Conservation (phyloP, 1,284 basidiomycete species). For the Singerocomus inundabilis region DNA sequence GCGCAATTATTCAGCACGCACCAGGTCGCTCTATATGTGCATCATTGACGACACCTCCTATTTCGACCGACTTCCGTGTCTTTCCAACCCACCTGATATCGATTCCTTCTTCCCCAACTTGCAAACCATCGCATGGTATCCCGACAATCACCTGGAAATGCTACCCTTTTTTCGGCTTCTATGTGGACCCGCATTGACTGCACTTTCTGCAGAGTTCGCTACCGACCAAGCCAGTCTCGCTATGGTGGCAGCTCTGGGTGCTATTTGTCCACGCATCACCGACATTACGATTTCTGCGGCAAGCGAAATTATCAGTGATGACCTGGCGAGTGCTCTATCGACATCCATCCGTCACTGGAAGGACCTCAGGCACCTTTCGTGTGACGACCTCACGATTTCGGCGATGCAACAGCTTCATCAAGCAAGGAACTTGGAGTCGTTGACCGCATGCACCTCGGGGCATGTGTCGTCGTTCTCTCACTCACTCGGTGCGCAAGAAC, state of each 20-base stretch:
- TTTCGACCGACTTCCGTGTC: constrained; percentile 11
- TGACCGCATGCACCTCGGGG: constrained; percentile 16
- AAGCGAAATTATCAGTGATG: constrained; percentile 6
- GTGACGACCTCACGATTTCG: constrained; percentile 20
- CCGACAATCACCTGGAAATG: constrained; percentile 19
- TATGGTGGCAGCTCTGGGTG: constrained; percentile 16
- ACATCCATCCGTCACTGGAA: constrained; percentile 23
- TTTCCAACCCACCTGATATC: constrained; percentile 18
- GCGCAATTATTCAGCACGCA: constrained; percentile 22
- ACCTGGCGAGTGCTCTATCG: constrained; percentile 18
- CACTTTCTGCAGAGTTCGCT: constrained; percentile 23
- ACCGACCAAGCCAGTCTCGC: constrained; percentile 18
- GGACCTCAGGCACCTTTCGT: constrained; percentile 18
- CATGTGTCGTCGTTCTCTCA: constrained; percentile 11
- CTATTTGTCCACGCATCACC: constrained; percentile 23
- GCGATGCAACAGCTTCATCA: constrained; percentile 23
- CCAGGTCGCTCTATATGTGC: constrained; percentile 20
- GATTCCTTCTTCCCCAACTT: constrained; percentile 24
- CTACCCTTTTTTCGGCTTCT: constrained; percentile 26
- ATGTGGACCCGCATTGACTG: constrained; percentile 24
- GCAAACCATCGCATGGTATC: constrained; percentile 22
- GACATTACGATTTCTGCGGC: constrained; percentile 21
- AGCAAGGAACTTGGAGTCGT: constrained; percentile 14
- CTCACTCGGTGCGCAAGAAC: neutral
- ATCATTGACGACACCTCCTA: constrained; percentile 19